Conservation (phyloP, 768 basidiomycete species). For the Rhizopogon sp. region DNA sequence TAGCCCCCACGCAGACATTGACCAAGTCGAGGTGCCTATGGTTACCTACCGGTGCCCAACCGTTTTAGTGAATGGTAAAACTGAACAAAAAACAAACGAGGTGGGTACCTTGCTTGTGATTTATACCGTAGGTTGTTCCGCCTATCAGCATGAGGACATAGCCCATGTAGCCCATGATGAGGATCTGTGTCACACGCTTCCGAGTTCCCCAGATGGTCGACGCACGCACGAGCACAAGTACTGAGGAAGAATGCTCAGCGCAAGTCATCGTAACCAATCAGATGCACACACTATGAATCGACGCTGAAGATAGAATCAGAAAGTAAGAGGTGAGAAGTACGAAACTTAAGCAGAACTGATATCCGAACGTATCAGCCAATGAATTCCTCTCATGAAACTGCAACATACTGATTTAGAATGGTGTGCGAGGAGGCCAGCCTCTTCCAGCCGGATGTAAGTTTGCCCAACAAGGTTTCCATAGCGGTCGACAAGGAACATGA, state of each 20-base stretch:
- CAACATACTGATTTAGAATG: conserved; percentile 11
- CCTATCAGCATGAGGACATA: neutral
- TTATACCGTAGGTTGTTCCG: neutral
- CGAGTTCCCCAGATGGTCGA: conserved; percentile 18
- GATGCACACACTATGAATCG: conserved; percentile 16
- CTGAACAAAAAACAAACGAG: neutral
- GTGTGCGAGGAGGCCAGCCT: conserved; percentile 13
- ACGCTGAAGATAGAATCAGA: conserved; percentile 12
- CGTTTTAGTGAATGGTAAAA: neutral
- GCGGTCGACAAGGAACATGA: conserved; percentile 14
- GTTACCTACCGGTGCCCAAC: neutral
- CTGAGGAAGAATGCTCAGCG: conserved; percentile 1
- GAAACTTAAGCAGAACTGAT: conserved; percentile 15
- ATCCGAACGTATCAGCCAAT: neutral
- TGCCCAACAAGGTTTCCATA: conserved; percentile 15
- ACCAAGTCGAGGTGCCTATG: conserved; percentile 7
- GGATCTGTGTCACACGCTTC: neutral
- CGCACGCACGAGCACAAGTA: conserved; percentile 19
- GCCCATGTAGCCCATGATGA: conserved; percentile 6
- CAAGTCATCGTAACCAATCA: neutral
- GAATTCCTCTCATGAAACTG: neutral
- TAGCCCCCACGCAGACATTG: conserved; percentile 8
- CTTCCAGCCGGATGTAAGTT: conserved; percentile 14
- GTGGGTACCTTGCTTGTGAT: neutral
- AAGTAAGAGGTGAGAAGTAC: neutral